Percentiles rank a stretch among this genome's conserved stretches.
These are phyloP conservation scores for Moniliophthora roreri DNA, from an alignment of 1,284 basidiomycete species.

Conservation along the genomic window DNA sequence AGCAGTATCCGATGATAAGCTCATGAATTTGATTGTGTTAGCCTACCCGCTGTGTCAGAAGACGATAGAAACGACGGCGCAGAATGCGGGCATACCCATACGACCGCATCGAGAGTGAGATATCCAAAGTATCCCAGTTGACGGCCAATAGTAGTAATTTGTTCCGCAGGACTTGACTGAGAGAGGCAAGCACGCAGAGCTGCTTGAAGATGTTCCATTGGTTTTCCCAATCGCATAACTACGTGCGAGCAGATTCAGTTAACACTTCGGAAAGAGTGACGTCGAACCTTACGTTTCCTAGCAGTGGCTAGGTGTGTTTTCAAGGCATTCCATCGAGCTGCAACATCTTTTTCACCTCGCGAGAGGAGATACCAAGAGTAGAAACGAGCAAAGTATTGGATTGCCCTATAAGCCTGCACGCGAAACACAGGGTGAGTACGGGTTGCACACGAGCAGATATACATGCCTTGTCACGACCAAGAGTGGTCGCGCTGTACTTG, in stretches of 20 bases:
- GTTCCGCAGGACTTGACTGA: slow-evolving; percentile 66
- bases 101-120: slow-evolving; percentile 76
- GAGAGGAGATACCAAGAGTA: slow-evolving; percentile 80
- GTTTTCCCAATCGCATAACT: slow-evolving; percentile 95
- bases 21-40: slow-evolving; percentile 70
- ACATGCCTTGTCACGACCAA: slow-evolving; percentile 86
- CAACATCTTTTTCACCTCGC: slow-evolving; percentile 64
- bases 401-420: slow-evolving; percentile 78
- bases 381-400: slow-evolving; percentile 93
- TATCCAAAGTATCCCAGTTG: slow-evolving; percentile 94
- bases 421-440: not conserved
- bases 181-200: slow-evolving; percentile 78
- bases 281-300: slow-evolving; percentile 68
- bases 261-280: slow-evolving; percentile 7
- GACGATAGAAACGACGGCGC: slow-evolving; percentile 1
- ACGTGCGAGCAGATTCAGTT: slow-evolving; percentile 7
- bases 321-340: slow-evolving; percentile 75
- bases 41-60: slow-evolving; percentile 39
- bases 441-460: slow-evolving; percentile 1
- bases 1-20: slow-evolving; percentile 62
- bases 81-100: slow-evolving; percentile 65
- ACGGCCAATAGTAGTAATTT: slow-evolving; percentile 78
- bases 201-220: slow-evolving; percentile 92
- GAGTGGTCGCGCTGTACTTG: slow-evolving; percentile 77
- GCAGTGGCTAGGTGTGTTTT: slow-evolving; percentile 78